Evolutionary conservation across 2,329 filamentous ascomycete genomes (phyloP), one percentile per base, ranked within the genome.

Genomic region (Apiospora pterosperma): DNA sequence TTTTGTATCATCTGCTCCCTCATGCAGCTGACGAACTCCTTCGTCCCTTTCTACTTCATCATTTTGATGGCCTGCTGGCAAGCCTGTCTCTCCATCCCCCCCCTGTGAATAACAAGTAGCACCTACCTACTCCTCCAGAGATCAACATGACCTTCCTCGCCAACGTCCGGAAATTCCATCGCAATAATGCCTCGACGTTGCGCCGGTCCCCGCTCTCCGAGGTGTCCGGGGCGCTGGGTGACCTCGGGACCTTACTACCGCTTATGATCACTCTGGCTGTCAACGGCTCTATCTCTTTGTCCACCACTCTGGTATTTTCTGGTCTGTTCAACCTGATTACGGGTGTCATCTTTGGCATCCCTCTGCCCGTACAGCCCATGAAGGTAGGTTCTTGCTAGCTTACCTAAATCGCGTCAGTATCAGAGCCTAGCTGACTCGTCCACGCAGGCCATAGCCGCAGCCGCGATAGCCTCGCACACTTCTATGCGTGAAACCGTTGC

Each of bases 331-430:
- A 98, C 73, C 87, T 97, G 63, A 72, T 91, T 14, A 97, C 94
- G 0, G 96, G 95, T 21, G 74, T 89, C 1, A 78, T 90, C 36
- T 98, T 97, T 72, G 95, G 95, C 7, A 90, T 98, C 44, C 95
- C 95, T 2, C 79, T 97, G 4, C 94, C 94, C 0, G 93, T 97
- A 0, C 94, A 97, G 79, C 94, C 94, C n/a, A 90, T 90, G 87
- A 90, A 90, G 80, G 85, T 85, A 70, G 36, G 64, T 48, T 31
- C 58, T 63, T 8, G 19, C 62, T 10, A 25, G 14, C 16, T 44
- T 52, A 52, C 41, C 28, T 41, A 48, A 59, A 10, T 41, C 44
- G 62, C 61, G 55, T 5, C 25, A 67, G 68, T 36, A 36, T n/a
- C 28, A 48, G 5, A 59, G 3, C 3, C 16, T 71, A 34, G 48